A percentile compares a stretch with the other conserved stretches of the same genome.
These are phyloP conservation scores for Bipolaris victoriae DNA, from an alignment of 2,329 filamentous ascomycete species.

Conservation along the genomic window DNA sequence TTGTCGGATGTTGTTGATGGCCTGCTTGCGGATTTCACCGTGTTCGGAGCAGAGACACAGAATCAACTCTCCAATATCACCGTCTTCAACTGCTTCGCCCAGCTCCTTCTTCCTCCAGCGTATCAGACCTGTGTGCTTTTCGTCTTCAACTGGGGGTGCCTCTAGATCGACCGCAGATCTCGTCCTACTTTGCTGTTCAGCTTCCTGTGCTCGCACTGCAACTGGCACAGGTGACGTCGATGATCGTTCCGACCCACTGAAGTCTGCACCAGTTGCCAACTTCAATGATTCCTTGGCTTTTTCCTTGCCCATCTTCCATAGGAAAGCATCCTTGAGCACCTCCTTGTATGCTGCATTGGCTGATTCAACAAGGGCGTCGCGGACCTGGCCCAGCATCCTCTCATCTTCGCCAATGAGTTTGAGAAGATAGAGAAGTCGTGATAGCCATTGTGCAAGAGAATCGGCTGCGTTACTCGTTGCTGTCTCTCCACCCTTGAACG, in stretches of 20 bases:
- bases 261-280: conserved; percentile 42
- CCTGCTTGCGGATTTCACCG: conserved; percentile 78
- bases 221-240: conserved; percentile 34
- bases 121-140: conserved; percentile 56
- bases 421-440: conserved; percentile 43
- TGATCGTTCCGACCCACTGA: conserved; percentile 45
- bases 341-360: conserved; percentile 38
- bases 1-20: conserved; percentile 71
- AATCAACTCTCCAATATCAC: conserved; percentile 71
- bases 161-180: conserved; percentile 36
- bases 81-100: conserved; percentile 80
- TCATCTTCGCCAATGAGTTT: conserved; percentile 48
- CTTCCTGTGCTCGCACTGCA: conserved; percentile 20
- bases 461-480: conserved; percentile 36
- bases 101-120: conserved; percentile 78
- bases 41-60: conserved; percentile 78
- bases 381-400: conserved; percentile 30
- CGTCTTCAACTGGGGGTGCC: conserved; percentile 49
- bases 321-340: conserved; percentile 43
- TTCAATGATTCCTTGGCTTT: conserved; percentile 45
- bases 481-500: conserved; percentile 58
- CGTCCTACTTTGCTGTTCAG: conserved; percentile 19
- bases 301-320: conserved; percentile 49
- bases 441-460: conserved; percentile 44
- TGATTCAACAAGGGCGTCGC: conserved; percentile 37